These are phyloP conservation scores for Chrysanthemum lavandulifolium DNA, from an alignment of 129 eudicot species.

Conservation along the genomic window DNA sequence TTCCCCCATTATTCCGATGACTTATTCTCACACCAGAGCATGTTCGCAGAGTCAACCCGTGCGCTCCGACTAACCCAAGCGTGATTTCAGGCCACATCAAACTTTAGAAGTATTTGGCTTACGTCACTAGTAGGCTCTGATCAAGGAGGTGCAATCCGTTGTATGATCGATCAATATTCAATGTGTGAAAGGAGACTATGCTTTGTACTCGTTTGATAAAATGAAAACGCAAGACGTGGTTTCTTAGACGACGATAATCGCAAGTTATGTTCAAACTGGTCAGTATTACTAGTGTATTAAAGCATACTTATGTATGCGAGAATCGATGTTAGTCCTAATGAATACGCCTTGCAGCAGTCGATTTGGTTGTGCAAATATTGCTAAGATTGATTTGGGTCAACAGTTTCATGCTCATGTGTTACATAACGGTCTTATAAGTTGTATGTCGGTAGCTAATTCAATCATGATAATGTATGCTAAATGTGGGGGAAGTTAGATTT, in stretches of 20 bases:
- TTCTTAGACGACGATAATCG: constrained; percentile 81
- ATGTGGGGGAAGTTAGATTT: constrained; percentile 52
- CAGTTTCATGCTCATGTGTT: constrained; percentile 71
- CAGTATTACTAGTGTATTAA: constrained; percentile 41
- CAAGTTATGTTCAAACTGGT: constrained; percentile 64
- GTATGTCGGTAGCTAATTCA: constrained; percentile 80
- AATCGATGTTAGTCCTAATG: constrained; percentile 62
- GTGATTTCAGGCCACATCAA: too few relatives aligned
- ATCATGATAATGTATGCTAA: constrained; percentile 78
- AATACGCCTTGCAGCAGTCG: constrained; percentile 80
- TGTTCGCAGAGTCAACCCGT: too few relatives aligned
- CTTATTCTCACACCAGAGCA: too few relatives aligned
- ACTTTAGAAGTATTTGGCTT: too few relatives aligned
- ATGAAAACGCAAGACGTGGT: constrained; percentile 74
- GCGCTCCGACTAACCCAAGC: too few relatives aligned
- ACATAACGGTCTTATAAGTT: constrained; percentile 38
- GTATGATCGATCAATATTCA: constrained; percentile 23
- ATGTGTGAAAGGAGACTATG: constrained; percentile 74
- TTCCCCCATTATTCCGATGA: too few relatives aligned
- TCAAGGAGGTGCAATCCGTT: too few relatives aligned
- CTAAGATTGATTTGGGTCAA: constrained; percentile 47
- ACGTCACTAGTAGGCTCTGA: too few relatives aligned
- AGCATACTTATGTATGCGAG: constrained; percentile 60
- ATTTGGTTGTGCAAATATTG: constrained; percentile 58
- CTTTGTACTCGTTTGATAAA: constrained; percentile 55